Evolutionary conservation across 2,329 filamentous ascomycete genomes (phyloP).

Genomic region (Monosporascus sp.): DNA sequence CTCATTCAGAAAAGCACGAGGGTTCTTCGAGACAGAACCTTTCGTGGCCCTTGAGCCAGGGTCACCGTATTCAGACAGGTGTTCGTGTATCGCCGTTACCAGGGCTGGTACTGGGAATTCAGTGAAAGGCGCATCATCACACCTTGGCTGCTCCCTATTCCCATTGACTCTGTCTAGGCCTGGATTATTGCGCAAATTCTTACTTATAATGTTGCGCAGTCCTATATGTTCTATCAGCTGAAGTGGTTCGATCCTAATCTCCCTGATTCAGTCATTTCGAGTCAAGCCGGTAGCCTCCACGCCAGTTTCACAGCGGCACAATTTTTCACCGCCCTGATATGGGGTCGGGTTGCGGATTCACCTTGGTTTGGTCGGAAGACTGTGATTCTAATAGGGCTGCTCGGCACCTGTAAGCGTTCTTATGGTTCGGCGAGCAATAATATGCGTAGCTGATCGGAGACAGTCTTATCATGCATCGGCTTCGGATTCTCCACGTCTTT

Average conservation of each 20-base stretch:
- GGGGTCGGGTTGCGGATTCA: constrained; percentile 66
- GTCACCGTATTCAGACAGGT: neutral
- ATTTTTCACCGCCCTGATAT: constrained; percentile 75
- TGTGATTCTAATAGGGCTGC: constrained; percentile 70
- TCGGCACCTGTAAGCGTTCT: constrained; percentile 47
- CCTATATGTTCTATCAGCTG: constrained; percentile 88
- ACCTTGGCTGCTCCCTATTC: too few species aligned
- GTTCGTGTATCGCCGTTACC: too few species aligned
- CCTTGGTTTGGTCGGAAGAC: constrained; percentile 66
- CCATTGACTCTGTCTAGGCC: too few species aligned
- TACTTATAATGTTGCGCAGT: constrained; percentile 30
- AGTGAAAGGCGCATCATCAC: too few species aligned
- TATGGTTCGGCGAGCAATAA: neutral
- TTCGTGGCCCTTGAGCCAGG: neutral
- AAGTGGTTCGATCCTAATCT: constrained; percentile 60
- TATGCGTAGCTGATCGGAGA: constrained; percentile 2
- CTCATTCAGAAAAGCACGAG: neutral
- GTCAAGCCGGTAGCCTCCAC: constrained; percentile 71
- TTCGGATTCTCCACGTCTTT: constrained; percentile 67
- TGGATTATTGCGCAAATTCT: neutral
- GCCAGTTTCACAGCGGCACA: constrained; percentile 78
- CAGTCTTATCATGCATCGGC: constrained; percentile 55
- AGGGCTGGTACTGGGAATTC: too few species aligned
- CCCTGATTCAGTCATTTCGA: constrained; percentile 60
- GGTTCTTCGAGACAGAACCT: neutral